Evolutionary conservation across 352 stramenopile genomes (phyloP).

Genomic region (Globisporangium paddicum): DNA sequence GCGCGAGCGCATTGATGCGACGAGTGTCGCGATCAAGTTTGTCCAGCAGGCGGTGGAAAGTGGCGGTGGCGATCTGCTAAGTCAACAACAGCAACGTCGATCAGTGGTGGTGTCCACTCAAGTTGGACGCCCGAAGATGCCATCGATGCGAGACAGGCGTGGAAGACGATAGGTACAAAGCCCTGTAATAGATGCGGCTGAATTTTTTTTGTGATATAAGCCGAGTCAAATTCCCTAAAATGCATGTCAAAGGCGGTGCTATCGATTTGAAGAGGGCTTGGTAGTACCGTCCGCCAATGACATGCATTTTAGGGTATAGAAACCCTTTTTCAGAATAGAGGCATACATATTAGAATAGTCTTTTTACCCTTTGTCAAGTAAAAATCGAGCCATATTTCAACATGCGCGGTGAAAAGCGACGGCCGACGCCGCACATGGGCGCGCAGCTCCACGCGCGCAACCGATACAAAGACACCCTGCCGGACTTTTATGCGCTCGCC

Average conservation of each 20-base stretch:
- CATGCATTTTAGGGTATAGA: too few species aligned
- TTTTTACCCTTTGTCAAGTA: too few species aligned
- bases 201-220: too few species aligned
- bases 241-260: too few species aligned
- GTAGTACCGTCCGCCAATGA: too few species aligned
- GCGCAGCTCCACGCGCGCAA: constrained; percentile 67
- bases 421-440: constrained; percentile 56
- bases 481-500: constrained; percentile 78
- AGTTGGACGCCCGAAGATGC: not conserved
- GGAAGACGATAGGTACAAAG: not conserved
- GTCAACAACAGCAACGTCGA: not conserved
- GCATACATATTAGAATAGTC: too few species aligned
- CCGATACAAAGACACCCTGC: constrained; percentile 57
- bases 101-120: not conserved
- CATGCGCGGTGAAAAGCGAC: constrained; percentile 42
- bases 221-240: too few species aligned
- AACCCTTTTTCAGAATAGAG: not conserved
- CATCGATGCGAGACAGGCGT: constrained; percentile 1
- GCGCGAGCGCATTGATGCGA: constrained; percentile 49
- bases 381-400: not conserved
- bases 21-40: constrained; percentile 34
- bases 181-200: not conserved
- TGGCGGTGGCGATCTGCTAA: constrained; percentile 1
- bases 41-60: constrained; percentile 23
- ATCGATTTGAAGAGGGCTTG: too few species aligned